Conservation (phyloP, 108 stramenopile species). For the Pseudonitzschia delicatissima region DNA sequence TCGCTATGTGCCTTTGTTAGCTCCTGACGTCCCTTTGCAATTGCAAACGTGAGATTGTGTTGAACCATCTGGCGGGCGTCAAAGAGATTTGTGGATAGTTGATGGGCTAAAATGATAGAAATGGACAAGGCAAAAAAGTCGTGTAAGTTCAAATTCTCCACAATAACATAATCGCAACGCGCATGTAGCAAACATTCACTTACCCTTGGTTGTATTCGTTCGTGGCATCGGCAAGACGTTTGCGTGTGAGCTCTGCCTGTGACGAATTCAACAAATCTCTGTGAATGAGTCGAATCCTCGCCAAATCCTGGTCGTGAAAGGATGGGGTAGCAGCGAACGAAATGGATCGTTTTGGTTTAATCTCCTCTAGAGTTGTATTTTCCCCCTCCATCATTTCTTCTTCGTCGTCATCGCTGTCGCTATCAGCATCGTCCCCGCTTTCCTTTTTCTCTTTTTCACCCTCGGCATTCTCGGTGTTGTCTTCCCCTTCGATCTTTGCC, state of each 20-base stretch:
- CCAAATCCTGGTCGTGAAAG: conserved; percentile 65
- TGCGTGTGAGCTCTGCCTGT: conserved; percentile 28
- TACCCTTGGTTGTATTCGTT: conserved; percentile 52
- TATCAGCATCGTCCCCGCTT: neutral
- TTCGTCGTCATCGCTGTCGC: conserved; percentile 13
- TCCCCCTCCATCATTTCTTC: neutral
- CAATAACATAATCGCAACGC: neutral
- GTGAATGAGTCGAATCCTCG: conserved; percentile 54
- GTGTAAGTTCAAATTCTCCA: neutral
- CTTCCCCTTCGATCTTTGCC: conserved; percentile 9
- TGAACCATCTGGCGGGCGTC: conserved; percentile 26
- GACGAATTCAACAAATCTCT: conserved; percentile 36
- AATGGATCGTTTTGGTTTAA: conserved; percentile 40
- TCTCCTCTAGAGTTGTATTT: conserved; percentile 7
- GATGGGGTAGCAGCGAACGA: conserved; percentile 66
- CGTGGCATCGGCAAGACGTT: conserved; percentile 27
- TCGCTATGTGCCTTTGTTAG: conserved; percentile 27
- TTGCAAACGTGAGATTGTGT: conserved; percentile 21
- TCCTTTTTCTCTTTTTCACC: neutral
- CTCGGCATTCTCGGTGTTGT: neutral
- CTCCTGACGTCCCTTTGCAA: conserved; percentile 20
- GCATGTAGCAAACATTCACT: neutral
- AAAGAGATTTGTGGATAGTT: conserved; percentile 32
- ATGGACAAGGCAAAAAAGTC: neutral
- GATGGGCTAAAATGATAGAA: conserved; percentile 25